These are phyloP conservation scores for Aureobasidium sp. DNA, from an alignment of 2,329 filamentous ascomycete genomes.

Conservation along the genomic window DNA sequence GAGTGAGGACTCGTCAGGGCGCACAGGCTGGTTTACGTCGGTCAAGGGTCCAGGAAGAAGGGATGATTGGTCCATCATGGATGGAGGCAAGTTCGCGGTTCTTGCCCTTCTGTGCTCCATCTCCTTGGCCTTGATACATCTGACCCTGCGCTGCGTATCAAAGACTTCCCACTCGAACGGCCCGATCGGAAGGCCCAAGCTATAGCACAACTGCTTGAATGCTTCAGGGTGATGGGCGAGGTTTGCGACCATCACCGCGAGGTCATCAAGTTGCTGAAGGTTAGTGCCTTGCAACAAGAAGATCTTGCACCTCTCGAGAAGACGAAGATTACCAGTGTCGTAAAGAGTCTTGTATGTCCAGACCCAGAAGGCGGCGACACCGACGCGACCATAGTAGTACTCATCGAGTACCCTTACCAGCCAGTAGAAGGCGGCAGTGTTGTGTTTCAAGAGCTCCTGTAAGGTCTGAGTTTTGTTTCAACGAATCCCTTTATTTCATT, in stretches of 20 bases:
- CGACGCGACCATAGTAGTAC: background rate
- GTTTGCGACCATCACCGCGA: background rate
- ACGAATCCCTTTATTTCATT: background rate
- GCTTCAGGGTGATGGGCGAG: background rate
- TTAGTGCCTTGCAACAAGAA: background rate
- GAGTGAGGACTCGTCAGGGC: background rate
- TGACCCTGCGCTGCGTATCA: background rate
- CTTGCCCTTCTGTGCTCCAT: background rate
- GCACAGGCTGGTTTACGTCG: background rate
- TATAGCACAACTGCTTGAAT: background rate
- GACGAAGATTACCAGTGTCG: background rate
- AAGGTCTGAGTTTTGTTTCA: background rate
- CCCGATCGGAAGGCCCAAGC: background rate
- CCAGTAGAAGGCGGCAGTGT: background rate
- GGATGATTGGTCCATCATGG: too few relatives aligned
- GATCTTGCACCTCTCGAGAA: background rate
- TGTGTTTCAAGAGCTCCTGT: background rate
- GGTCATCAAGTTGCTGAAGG: background rate
- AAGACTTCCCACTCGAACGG: background rate
- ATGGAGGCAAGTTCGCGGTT: too few relatives aligned
- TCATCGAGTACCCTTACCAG: background rate
- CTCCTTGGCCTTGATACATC: background rate
- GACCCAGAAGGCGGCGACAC: background rate
- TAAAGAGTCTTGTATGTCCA: background rate
- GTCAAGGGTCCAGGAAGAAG: background rate